A percentile compares a stretch with the other conserved stretches of the same genome.
These are phyloP conservation scores for Gossypium gossypioides DNA, from an alignment of 441 rosid species.

Conservation along the genomic window DNA sequence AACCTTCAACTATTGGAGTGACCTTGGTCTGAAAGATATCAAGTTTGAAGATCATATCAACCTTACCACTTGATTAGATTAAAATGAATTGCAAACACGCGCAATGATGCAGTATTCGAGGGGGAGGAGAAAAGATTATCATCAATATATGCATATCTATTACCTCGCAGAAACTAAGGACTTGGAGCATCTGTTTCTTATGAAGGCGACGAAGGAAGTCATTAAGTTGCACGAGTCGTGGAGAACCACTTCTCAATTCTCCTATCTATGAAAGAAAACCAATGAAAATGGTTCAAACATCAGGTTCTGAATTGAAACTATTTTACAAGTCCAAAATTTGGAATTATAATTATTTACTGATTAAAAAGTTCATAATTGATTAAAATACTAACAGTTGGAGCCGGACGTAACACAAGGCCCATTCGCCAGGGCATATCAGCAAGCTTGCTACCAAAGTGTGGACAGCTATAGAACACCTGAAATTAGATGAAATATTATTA, in stretches of 20 bases:
- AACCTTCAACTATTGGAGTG: conserved; percentile 93
- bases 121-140: not conserved
- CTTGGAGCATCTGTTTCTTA: conserved; percentile 67
- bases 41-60: not conserved
- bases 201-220: conserved; percentile 75
- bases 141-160: not conserved
- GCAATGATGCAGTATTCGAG: not conserved
- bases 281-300: conserved; percentile 9
- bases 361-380: conserved; percentile 1
- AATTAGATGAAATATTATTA: conserved; percentile 13
- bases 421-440: conserved; percentile 99
- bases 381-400: conserved; percentile 67
- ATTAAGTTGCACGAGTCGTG: conserved; percentile 68
- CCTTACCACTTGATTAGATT: not conserved
- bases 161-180: conserved; percentile 97
- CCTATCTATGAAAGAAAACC: conserved; percentile 47
- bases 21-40: conserved; percentile 68
- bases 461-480: conserved; percentile 95
- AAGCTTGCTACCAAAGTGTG: conserved; percentile 93
- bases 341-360: not conserved
- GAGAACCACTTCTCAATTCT: conserved; percentile 92
- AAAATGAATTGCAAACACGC: not conserved
- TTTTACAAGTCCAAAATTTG: not conserved
- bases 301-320: conserved; percentile 1
- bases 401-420: conserved; percentile 94